Base-by-base conservation (phyloP, 192 early-diverging fungal genomes). In the Chytriomyces hyalinus region DNA sequence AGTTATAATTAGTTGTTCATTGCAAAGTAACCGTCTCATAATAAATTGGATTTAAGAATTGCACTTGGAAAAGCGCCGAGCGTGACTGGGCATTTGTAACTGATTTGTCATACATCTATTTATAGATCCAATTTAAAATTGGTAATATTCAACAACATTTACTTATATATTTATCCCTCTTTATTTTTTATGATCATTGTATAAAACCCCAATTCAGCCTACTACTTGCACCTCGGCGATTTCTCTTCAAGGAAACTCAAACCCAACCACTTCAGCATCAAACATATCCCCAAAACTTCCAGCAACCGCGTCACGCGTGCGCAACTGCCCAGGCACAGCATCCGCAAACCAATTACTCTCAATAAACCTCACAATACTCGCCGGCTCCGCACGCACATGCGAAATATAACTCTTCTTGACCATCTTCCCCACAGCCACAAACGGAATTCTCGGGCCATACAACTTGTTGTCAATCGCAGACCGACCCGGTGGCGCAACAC, bases 321-420 rank as follows among this genome's bases (percentile, higher is more conserved):
- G 75, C 11, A 77, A 36, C 9, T 77, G 75, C 6, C 75, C 75
- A 5, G 75, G 75, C 43, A 10, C 9, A 17, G 11, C 75, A 65
- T 50, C 75, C 75, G 53, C 47, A 51, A 77, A 77, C 53, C 53
- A 57, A 43, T 77, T 77, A 8, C 45, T 49, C 67, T 77, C 75
- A 43, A 77, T 62, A 43, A 77, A 77, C 5, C 75, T 36, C 10
- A 77, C n/a, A 17, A 77, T 8, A 62, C 62, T 65, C 10, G 75
- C 28, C 6, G 70, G 75, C 49, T 77, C 75, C 75, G 53, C 73
- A 26, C 49, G 75, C 17, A 77, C 68, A 36, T 77, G 75, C 10
- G 75, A 77, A 77, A 77, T 73, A 46, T 77, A 77, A 51, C 73
- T 77, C 69, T 75, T 77, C 65, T 69, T 69, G 65, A 36, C 75